phyloP scores from a whole-genome alignment of 2,329 filamentous ascomycete genomes.

The Neoscytalidium dimidiatum region DNA sequence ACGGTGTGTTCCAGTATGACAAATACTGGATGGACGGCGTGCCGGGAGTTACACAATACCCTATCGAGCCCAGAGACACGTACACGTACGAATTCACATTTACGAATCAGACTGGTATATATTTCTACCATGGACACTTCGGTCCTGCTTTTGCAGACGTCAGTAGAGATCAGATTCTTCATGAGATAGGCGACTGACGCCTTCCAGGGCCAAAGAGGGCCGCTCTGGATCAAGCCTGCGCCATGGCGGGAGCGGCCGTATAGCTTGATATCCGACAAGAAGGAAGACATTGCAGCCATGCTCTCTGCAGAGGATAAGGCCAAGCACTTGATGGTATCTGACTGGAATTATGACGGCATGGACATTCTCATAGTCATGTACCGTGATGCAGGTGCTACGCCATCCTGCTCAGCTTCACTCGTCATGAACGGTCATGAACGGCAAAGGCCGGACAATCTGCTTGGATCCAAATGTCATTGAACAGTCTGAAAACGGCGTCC shows the following conservation, averaged over 20 bases:
- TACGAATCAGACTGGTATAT: constrained; percentile 58
- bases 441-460: constrained; percentile 60
- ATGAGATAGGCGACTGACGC: background rate
- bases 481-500: constrained; percentile 25
- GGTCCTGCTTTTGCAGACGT: constrained; percentile 23
- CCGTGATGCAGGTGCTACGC: constrained; percentile 47
- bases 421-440: constrained; percentile 66
- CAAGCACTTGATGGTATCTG: constrained; percentile 55
- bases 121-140: constrained; percentile 64
- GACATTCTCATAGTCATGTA: constrained; percentile 50
- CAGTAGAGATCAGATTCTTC: background rate
- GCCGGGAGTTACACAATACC: constrained; percentile 57
- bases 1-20: constrained; percentile 50
- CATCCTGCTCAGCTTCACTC: constrained; percentile 60
- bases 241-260: constrained; percentile 50
- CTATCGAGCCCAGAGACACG: constrained; percentile 50
- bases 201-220: constrained; percentile 61
- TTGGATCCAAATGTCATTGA: constrained; percentile 48
- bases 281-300: constrained; percentile 47
- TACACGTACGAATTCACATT: constrained; percentile 57
- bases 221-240: constrained; percentile 52
- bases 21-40: constrained; percentile 65
- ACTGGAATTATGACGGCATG: constrained; percentile 59
- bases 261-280: constrained; percentile 48
- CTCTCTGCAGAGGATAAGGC: constrained; percentile 50